Evolutionary conservation across 23 red algal species (phyloP).

Genomic region (Agarophyton chilense): DNA sequence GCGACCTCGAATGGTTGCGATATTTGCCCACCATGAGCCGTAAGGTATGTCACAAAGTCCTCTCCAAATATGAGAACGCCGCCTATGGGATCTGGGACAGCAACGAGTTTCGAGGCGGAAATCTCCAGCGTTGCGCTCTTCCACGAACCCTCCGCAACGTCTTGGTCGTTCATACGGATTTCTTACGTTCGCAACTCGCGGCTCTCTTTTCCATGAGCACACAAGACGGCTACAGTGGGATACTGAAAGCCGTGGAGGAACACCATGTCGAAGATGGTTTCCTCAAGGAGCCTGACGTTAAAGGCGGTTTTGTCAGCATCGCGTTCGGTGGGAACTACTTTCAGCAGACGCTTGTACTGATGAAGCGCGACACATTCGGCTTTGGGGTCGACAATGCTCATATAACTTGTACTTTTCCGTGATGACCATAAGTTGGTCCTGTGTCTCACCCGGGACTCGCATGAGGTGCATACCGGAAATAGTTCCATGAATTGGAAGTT

Average conservation of each 20-base stretch:
- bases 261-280: constrained; percentile 77
- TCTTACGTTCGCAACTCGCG: constrained; percentile 71
- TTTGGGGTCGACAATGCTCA: constrained; percentile 84
- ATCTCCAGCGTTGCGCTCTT: constrained; percentile 66
- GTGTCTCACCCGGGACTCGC: constrained; percentile 37
- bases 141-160: constrained; percentile 65
- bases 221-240: constrained; percentile 87
- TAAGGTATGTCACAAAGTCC: constrained; percentile 68
- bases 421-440: constrained; percentile 84
- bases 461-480: constrained; percentile 75
- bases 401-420: constrained; percentile 88
- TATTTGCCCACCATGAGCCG: constrained; percentile 5
- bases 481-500: constrained; percentile 85
- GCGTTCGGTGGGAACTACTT: constrained; percentile 82
- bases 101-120: constrained; percentile 69
- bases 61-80: constrained; percentile 87
- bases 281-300: constrained; percentile 87
- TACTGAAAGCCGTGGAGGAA: constrained; percentile 82
- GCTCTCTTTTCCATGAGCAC: constrained; percentile 37
- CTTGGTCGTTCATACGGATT: constrained; percentile 76
- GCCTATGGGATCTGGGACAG: constrained; percentile 71
- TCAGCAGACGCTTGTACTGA: constrained; percentile 84
- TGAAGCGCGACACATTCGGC: constrained; percentile 78
- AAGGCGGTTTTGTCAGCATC: constrained; percentile 82
- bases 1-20: constrained; percentile 55